Evolutionary conservation across 1,284 basidiomycete species (phyloP).

Genomic region (Athelia sp.): DNA sequence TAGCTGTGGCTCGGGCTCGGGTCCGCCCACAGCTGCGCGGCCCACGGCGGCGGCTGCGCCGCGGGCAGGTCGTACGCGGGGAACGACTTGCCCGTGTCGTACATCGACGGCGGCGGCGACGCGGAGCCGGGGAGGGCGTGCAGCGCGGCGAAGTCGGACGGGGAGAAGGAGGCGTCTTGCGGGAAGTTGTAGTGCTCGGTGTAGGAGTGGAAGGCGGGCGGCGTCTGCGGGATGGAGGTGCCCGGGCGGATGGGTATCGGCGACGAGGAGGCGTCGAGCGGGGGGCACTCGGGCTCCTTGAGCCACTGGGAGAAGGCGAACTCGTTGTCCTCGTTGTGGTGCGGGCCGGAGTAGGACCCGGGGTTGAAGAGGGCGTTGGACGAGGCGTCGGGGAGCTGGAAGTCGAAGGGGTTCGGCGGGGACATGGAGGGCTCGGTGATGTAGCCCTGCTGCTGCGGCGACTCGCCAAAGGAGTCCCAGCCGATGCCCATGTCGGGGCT

Average conservation of each 20-base stretch:
- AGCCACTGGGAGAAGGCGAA: slow-evolving; percentile 51
- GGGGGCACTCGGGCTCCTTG: slow-evolving; percentile 44
- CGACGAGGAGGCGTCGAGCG: slow-evolving; percentile 43
- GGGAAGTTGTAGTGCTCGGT: slow-evolving; percentile 37
- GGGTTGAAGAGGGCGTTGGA: slow-evolving; percentile 24
- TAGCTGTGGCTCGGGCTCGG: slow-evolving; percentile 22
- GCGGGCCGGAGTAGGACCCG: slow-evolving; percentile 27
- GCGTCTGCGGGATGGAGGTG: slow-evolving; percentile 31
- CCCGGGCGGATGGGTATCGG: slow-evolving; percentile 59
- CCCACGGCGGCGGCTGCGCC: slow-evolving; percentile 55
- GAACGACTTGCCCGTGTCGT: slow-evolving; percentile 36
- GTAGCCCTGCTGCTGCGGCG: not conserved
- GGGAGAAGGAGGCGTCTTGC: slow-evolving; percentile 49
- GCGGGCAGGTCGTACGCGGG: slow-evolving; percentile 42
- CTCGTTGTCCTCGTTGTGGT: slow-evolving; percentile 36
- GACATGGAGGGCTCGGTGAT: slow-evolving; percentile 26
- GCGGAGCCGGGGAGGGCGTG: slow-evolving; percentile 53
- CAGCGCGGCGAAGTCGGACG: slow-evolving; percentile 51
- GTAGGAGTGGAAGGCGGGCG: slow-evolving; percentile 37
- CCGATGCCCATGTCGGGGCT: slow-evolving; percentile 28
- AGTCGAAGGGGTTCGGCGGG: slow-evolving; percentile 24
- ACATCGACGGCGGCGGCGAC: slow-evolving; percentile 39
- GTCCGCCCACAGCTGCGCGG: slow-evolving; percentile 57
- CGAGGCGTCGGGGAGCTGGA: slow-evolving; percentile 13
- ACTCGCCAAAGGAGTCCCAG: slow-evolving; percentile 41